Percentiles rank a stretch among this genome's conserved stretches.
These are phyloP conservation scores for Asparagopsis taxiformis DNA, from an alignment of 31 red algal genomes.

Conservation along the genomic window DNA sequence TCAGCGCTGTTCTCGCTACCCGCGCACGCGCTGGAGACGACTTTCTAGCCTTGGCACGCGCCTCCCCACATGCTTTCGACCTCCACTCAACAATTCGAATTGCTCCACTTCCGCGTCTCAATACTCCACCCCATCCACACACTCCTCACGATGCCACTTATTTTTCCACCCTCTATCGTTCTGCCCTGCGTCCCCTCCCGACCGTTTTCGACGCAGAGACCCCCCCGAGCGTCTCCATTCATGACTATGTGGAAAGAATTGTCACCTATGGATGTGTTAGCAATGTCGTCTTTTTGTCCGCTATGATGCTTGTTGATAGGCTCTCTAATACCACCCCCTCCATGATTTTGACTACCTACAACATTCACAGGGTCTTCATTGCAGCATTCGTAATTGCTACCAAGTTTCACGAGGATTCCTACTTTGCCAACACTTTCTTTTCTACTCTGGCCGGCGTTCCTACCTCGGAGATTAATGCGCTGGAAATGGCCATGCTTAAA, in stretches of 20 bases:
- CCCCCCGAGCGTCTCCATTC: constrained; percentile 3
- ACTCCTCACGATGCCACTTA: too few species aligned
- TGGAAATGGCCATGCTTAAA: constrained; percentile 7
- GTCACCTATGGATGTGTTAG: constrained; percentile 11
- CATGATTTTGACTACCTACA: constrained; percentile 12
- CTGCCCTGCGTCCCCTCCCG: neutral
- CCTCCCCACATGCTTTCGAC: too few species aligned
- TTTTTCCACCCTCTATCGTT: constrained; percentile 2
- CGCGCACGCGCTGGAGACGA: too few species aligned
- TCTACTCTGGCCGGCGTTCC: constrained; percentile 6
- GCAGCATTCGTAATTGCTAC: constrained; percentile 24
- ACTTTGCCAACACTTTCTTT: constrained; percentile 9
- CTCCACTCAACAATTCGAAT: too few species aligned
- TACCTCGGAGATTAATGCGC: constrained; percentile 3
- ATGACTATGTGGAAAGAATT: constrained; percentile 13
- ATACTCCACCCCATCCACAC: too few species aligned
- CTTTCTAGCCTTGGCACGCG: too few species aligned
- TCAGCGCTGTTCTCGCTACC: too few species aligned
- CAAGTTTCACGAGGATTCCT: constrained; percentile 18
- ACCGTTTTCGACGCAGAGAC: constrained; percentile 11
- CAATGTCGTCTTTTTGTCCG: constrained; percentile 1
- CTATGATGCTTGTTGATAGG: constrained; percentile 11
- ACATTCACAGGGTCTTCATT: constrained; percentile 19
- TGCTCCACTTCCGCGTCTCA: too few species aligned
- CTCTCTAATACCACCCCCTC: constrained; percentile 17